Evolutionary conservation across 2,329 filamentous ascomycete genomes (phyloP), one percentile per base, ranked within the genome.

Genomic region (Eurotiales sp.): DNA sequence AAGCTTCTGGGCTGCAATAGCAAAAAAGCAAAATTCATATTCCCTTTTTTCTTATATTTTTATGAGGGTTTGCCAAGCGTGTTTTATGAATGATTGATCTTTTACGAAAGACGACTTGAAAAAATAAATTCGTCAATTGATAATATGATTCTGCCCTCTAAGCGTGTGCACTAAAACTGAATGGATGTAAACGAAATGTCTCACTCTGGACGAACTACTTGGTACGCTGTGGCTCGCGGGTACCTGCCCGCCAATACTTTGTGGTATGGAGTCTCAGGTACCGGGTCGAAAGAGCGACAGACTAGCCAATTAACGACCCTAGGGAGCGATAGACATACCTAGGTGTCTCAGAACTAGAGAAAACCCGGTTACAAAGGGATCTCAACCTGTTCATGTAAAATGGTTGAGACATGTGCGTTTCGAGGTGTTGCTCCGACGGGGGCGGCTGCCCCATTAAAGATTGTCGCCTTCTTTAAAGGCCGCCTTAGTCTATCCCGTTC

Each of bases 51-150:
- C 34, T 17, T 11, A 17, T 37, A 37, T 37, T 37, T 60, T 58
- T 60, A 59, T 56, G 54, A 59, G 60, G 43, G 32, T 46, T 58
- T 59, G n/a, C 52, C 55, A 64, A 37, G 60, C 56, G 59, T 61
- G 65, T 67, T 61, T n/a, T n/a, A n/a, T n/a, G n/a, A n/a, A 63
- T 66, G 61, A 48, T 48, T 40, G 36, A 11, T 32, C n/a, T 58
- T 58, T 59, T 58, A 62, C 46, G 46, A 48, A 37, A 41, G 46
- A 36, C 32, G 34, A 37, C 34, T 37, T 11, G 10, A 11, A 41
- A 48, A 48, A 32, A 48, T 40, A 48, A 23, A 32, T 40, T 40
- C 36, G 36, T 48, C 46, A 48, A 48, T 48, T 48, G 36, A 48
- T 48, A 48, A 48, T 48, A 48, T 48, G 36, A 48, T 29, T 40